Base-by-base conservation (phyloP, 1,284 basidiomycete species). In the Leccinum solheimii region DNA sequence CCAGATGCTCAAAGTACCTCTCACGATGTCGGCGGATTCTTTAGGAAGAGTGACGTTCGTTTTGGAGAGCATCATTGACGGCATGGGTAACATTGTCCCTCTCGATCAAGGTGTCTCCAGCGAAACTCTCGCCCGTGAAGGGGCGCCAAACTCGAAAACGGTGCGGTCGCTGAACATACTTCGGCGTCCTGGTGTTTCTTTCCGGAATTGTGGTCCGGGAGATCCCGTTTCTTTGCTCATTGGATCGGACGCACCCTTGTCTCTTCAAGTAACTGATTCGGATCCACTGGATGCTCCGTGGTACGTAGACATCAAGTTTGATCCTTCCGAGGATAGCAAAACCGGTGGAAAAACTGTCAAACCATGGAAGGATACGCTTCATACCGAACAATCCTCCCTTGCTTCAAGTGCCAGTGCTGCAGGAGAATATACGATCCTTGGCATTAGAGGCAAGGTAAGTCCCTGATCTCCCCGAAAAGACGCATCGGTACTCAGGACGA, bases 381-480 rank as follows among this genome's bases (percentile, higher is more conserved):
- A 81, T 57, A 81, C 85, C 3, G 73, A 81, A 50, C 77, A 76
- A 48, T 79, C 79, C 34, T 80, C 84, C 7, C 65, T 92, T 8
- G 76, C 76, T 11, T 73, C 93, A 13, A 77, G 75, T 21, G 85
- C 84, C 40, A 79, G 67, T 64, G 77, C 81, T 5, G 88, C 94
- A 1, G 97, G 97, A n/a, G 86, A 88, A 48, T 99, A 97, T 73
- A 86, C 83, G 3, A 85, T 99, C 32, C 71, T 86, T 1, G 81
- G 84, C 14, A 83, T 97, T 14, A 81, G 81, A 62, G 95, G 95
- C 32, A 85, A 84, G 77, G 85, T 84, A 50, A 13, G 54, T 30
- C 16, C 43, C 30, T 55, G 36, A 60, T 36, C 38, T 60, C 27
- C 34, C 32, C 1, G 36, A 21, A 59, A 52, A 57, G 40, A 6